Evolutionary conservation across 2,329 filamentous ascomycete species (phyloP), one percentile per base, ranked within the genome.

Genomic region (Fusarium sp.): DNA sequence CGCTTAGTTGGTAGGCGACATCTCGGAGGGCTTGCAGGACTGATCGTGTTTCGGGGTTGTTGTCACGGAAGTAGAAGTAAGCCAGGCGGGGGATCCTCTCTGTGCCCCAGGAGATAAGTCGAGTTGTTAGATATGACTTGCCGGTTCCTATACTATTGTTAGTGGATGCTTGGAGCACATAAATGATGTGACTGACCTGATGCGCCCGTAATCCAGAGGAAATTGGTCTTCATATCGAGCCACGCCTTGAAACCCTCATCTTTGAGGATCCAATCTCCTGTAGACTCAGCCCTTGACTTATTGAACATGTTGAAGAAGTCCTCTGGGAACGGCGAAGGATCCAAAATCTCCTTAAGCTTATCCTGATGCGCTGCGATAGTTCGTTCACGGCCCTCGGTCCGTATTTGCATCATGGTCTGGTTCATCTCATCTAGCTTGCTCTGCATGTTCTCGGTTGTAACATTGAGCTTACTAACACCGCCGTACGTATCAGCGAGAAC

Each of bases 61-160:
- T 82, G 51, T 82, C 80, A 25, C 82, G 79, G 71, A 84, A 84
- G 71, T 82, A 85, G 55, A 83, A 83, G 71, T 83, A 85, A 1
- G 75, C 82, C 3, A 75, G 43, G 11, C 76, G 78, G 1, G 73
- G 74, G n/a, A 76, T 73, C 25, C 77, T 75, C n/a, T 77, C 75
- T 6, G 67, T 71, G n/a, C 68, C 73, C 78, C 73, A 83, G 2
- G 77, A 67, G n/a, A 85, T 79, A 8, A 84, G 74, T n/a, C 76
- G 78, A 1, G 82, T 77, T 4, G 81, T 78, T 2, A 85, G 64
- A 56, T 78, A 84, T 0, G 81, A 83, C 67, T 85, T 85, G 22
- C 83, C 83, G 2, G 80, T 81, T 6, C 80, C 79, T 74, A 6
- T 2, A 2, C 17, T 1, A 11, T 3, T 51, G 35, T 70, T 19